Evolutionary conservation across 108 stramenopile genomes (phyloP).

Genomic region (Nitzschia inconspicua): DNA sequence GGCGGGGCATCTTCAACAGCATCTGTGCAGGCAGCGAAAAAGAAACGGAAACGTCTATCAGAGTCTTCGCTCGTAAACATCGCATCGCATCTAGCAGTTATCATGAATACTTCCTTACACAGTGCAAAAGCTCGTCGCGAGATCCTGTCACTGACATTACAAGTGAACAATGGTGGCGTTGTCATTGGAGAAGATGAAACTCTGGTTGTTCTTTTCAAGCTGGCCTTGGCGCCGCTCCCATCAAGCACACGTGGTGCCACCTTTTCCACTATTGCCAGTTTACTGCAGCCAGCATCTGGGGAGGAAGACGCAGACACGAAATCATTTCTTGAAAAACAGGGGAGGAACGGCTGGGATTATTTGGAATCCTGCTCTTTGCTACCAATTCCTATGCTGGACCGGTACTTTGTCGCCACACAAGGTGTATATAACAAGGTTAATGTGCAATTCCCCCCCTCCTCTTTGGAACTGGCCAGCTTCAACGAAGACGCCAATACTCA

Average conservation of each 20-base stretch:
- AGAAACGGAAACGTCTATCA: conserved; percentile 53
- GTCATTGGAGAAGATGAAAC: conserved; percentile 45
- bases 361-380: conserved; percentile 68
- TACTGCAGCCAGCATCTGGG: conserved; percentile 29
- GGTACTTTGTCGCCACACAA: conserved; percentile 24
- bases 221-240: conserved; percentile 54
- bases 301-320: conserved; percentile 14
- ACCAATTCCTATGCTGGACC: conserved; percentile 59
- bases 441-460: conserved; percentile 43
- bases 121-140: conserved; percentile 37
- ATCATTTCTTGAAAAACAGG: conserved; percentile 26
- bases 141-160: conserved; percentile 49
- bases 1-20: conserved; percentile 26
- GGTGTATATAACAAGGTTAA: conserved; percentile 1
- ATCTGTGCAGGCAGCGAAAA: conserved; percentile 21
- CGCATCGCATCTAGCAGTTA: conserved; percentile 33
- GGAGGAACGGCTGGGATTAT: conserved; percentile 65
- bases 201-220: conserved; percentile 64
- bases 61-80: conserved; percentile 48
- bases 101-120: conserved; percentile 58
- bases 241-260: conserved; percentile 57
- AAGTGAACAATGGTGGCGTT: conserved; percentile 14
- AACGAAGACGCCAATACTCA: conserved; percentile 2
- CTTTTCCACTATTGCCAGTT: conserved; percentile 67
- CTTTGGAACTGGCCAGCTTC: conserved; percentile 27